Base-by-base conservation (phyloP, 2,329 filamentous ascomycete species). In the Epichloe gansuensis region DNA sequence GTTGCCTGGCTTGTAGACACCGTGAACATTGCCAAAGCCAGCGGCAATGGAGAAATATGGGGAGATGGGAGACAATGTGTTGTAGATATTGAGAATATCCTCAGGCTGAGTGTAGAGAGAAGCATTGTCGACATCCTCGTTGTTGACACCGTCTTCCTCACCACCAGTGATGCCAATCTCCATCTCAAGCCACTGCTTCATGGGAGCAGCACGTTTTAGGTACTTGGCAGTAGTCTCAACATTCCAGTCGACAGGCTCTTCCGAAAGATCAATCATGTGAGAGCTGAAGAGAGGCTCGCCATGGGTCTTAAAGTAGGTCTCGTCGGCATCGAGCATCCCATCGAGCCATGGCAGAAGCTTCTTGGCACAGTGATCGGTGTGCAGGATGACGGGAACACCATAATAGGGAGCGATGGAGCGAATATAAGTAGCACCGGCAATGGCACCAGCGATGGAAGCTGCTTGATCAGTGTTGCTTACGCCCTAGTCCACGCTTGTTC, bases 101-200 rank as follows among this genome's bases (percentile, higher is more conserved):
- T 95, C 89, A 60, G 91, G 91, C 75, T 98, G 93, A 47, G 91
- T 97, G 84, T 97, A 96, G 60, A 97, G 84, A 56, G 87, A 87
- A 78, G 86, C 86, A 82, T 96, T 96, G 80, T 96, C 90, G 61
- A 96, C 90, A 63, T 85, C 81, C 75, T 95, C 89, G 78, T 97
- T 97, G 85, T 96, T 95, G 71, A 97, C 90, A 74, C 91, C 91
- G 63, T 96, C 90, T 73, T 96, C 90, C 77, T 96, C 90, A 74
- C 90, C 89, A 76, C 90, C 91, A 56, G 93, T 97, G 74, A 96
- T 94, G 68, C 70, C 69, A 60, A 74, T 76, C 70, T 89, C 86
- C 91, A 97, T 98, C 82, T 98, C 93, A 61, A 98, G 82, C 89
- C 89, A 97, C 74, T 96, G 89, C 81, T 94, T 95, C 88, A 96